These are phyloP conservation scores for Plasmopara viticola DNA, from an alignment of 352 stramenopile species.

Conservation along the genomic window DNA sequence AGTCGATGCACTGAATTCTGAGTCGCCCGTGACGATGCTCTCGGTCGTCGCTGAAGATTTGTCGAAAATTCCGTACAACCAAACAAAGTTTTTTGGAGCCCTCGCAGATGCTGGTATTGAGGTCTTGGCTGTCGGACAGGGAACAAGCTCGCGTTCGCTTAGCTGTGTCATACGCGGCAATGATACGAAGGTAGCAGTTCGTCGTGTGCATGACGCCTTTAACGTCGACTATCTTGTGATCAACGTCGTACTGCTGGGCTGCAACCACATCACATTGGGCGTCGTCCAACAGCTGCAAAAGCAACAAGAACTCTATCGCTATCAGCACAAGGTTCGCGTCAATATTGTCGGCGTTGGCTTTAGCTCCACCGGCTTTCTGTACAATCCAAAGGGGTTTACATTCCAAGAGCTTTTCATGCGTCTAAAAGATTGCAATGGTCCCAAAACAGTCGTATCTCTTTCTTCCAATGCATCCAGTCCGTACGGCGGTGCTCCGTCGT, in stretches of 20 bases:
- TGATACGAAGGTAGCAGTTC: constrained; percentile 71
- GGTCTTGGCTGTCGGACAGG: constrained; percentile 67
- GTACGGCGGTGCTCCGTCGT: constrained; percentile 38
- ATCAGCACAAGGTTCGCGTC: constrained; percentile 61
- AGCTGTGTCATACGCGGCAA: constrained; percentile 65
- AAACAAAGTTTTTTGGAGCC: constrained; percentile 74
- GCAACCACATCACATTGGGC: constrained; percentile 61
- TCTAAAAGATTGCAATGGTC: constrained; percentile 37
- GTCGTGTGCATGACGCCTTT: constrained; percentile 73
- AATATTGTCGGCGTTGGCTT: constrained; percentile 68
- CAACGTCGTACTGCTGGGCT: constrained; percentile 65
- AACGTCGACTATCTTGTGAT: constrained; percentile 73
- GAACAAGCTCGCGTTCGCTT: constrained; percentile 70
- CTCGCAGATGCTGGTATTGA: constrained; percentile 61
- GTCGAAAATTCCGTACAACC: constrained; percentile 60
- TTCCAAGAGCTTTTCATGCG: constrained; percentile 38
- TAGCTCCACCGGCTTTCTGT: constrained; percentile 53
- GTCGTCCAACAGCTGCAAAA: constrained; percentile 58
- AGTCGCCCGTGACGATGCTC: constrained; percentile 78
- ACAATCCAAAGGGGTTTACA: constrained; percentile 46
- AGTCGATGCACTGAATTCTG: constrained; percentile 59
- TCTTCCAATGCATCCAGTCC: constrained; percentile 5
- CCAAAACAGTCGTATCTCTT: constrained; percentile 23
- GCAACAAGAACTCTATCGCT: constrained; percentile 52
- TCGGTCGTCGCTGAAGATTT: constrained; percentile 76